A percentile compares a stretch with the other conserved stretches of the same genome.
phyloP scores from a whole-genome alignment of 148 eudicot species.

The Chenopodium formosanum region DNA sequence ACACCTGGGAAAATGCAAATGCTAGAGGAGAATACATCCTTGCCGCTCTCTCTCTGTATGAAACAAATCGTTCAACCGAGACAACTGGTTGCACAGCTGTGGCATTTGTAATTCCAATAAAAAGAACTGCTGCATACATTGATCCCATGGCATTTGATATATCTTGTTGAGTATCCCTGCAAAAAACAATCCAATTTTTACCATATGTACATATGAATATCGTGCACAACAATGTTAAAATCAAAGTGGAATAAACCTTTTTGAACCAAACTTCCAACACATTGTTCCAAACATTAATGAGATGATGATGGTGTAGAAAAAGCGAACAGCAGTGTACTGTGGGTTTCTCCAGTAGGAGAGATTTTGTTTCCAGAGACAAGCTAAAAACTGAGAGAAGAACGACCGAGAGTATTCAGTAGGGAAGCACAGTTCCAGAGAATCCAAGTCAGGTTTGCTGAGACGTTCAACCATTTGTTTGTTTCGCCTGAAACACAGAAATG shows the following conservation, averaged over 20 bases:
- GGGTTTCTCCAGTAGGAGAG: conserved; percentile 80
- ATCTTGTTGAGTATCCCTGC: conserved; percentile 81
- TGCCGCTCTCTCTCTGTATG: conserved; percentile 87
- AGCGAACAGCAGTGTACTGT: conserved; percentile 77
- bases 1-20: conserved; percentile 85
- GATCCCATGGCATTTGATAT: conserved; percentile 94
- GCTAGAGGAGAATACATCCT: conserved; percentile 92
- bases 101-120: conserved; percentile 87
- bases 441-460: conserved; percentile 53
- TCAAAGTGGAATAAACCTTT: conserved; percentile 40
- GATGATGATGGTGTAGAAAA: conserved; percentile 74
- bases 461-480: conserved; percentile 56
- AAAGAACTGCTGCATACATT: conserved; percentile 86
- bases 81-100: conserved; percentile 88
- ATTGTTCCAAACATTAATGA: conserved; percentile 81
- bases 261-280: conserved; percentile 77
- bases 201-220: neutral
- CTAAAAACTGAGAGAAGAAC: conserved; percentile 51
- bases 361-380: conserved; percentile 76
- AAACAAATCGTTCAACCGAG: conserved; percentile 71
- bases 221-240: neutral
- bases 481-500: conserved; percentile 40
- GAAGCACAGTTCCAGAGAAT: conserved; percentile 47
- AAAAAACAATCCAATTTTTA: conserved; percentile 2
- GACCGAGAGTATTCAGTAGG: conserved; percentile 61